A percentile compares a stretch with the other conserved stretches of the same genome.
Conservation (phyloP, 352 stramenopile genomes). For the Phytophthora foliorum region DNA sequence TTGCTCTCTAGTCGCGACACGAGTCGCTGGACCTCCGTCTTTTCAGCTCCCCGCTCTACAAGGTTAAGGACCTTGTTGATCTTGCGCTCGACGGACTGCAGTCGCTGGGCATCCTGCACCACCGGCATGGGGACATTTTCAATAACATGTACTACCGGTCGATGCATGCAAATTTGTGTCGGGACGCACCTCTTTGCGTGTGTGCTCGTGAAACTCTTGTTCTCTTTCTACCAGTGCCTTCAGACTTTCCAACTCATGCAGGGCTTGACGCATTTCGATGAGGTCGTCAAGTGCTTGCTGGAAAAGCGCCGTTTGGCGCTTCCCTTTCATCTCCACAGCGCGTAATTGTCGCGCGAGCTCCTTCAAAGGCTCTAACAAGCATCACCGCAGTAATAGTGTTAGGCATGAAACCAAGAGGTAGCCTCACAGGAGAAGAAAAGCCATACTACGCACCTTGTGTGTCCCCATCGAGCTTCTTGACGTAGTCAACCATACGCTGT, state of each 20-base stretch:
- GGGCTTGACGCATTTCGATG: constrained; percentile 28
- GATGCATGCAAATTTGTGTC: background rate
- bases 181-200: constrained; percentile 40
- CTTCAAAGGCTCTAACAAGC: constrained; percentile 45
- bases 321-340: constrained; percentile 53
- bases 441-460: constrained; percentile 49
- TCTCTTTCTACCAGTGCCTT: constrained; percentile 38
- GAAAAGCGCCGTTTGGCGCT: constrained; percentile 52
- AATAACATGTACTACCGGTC: constrained; percentile 8
- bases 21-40: constrained; percentile 46
- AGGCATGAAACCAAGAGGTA: background rate
- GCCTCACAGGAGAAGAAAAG: background rate
- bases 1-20: constrained; percentile 53
- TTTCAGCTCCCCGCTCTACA: constrained; percentile 45
- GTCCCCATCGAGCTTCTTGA: constrained; percentile 57
- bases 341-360: constrained; percentile 48
- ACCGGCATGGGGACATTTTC: background rate
- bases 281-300: constrained; percentile 53
- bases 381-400: background rate
- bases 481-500: constrained; percentile 54
- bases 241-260: constrained; percentile 49
- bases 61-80: constrained; percentile 50
- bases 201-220: constrained; percentile 39
- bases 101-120: constrained; percentile 34
- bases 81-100: constrained; percentile 49